Base-by-base conservation (phyloP, 2,329 filamentous ascomycete species). In the Hypoxylon sp. region DNA sequence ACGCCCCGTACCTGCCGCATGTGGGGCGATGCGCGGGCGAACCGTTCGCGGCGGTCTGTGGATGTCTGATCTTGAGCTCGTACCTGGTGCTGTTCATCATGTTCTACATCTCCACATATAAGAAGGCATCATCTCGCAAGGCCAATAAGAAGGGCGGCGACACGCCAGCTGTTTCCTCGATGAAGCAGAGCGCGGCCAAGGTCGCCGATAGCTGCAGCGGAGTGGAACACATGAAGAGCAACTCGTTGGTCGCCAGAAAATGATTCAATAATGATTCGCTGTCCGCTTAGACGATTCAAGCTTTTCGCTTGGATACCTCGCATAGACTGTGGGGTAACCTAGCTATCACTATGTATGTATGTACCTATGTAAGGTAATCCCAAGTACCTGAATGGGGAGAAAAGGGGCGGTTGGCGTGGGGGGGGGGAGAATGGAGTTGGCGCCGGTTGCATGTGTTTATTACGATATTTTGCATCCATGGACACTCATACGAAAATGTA, bases 71-170 rank as follows among this genome's bases (percentile, higher is more conserved):
- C 74, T 84, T 94, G 75, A 90, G 86, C 80, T 92, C 90, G 42
- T 94, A 94, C 84, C 86, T 94, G 55, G 83, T 94, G 66, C 88
- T 94, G 67, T 94, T 94, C 85, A 90, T 93, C 79, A 89, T 87
- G 65, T 93, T 94, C 85, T 93, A 94, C 85, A 85, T 92, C 74
- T 89, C 90, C 60, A 94, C 91, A 71, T 94, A 94, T 83, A 87
- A 85, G 80, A 90, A 89, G 82, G 84, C 86, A 35, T 83, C 86
- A 73, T 90, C 90, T 11, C 70, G 71, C n/a, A 70, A 63, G 51
- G 37, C 68, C 59, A 66, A 62, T 55, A 71, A 68, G 59, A 74
- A 72, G 69, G 47, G 19, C 10, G 47, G 19, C 10, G 71, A 74
- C 0, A 67, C 63, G n/a, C 3, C 60, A 5, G 39, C 69, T 0